phyloP scores from a whole-genome alignment of 345 rosid genomes.

The Moringa oleifera region DNA sequence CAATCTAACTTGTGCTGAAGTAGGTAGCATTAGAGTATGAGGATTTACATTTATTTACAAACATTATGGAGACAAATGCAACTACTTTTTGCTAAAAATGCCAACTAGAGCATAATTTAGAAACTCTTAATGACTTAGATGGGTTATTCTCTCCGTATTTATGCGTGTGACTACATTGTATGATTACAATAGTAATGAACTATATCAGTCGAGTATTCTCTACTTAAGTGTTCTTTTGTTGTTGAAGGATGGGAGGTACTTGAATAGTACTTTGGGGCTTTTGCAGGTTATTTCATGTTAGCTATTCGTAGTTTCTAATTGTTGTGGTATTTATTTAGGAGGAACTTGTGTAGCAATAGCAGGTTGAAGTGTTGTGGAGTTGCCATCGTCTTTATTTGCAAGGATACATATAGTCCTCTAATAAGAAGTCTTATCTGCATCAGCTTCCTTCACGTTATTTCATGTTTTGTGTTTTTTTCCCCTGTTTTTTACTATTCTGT shows the following conservation, averaged over 20 bases:
- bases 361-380: slow-evolving; percentile 35
- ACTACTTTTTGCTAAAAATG: too few species aligned
- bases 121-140: too few species aligned
- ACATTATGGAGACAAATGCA: too few species aligned
- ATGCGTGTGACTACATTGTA: background rate
- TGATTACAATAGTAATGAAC: background rate
- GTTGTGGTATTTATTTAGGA: slow-evolving; percentile 15
- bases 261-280: background rate
- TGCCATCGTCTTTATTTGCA: slow-evolving; percentile 15
- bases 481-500: background rate
- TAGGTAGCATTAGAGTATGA: too few species aligned
- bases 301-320: background rate
- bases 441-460: slow-evolving; percentile 35
- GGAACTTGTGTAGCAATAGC: slow-evolving; percentile 39
- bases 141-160: too few species aligned
- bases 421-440: slow-evolving; percentile 30
- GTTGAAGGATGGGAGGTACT: too few species aligned
- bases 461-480: slow-evolving; percentile 14
- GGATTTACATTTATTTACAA: too few species aligned
- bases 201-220: background rate
- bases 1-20: too few species aligned
- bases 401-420: slow-evolving; percentile 27
- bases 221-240: background rate
- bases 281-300: background rate
- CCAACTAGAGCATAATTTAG: too few species aligned